Percentiles rank a stretch among this genome's conserved stretches.
Evolutionary conservation across 2,329 filamentous ascomycete species (phyloP).

Genomic region (Septoria linicola): DNA sequence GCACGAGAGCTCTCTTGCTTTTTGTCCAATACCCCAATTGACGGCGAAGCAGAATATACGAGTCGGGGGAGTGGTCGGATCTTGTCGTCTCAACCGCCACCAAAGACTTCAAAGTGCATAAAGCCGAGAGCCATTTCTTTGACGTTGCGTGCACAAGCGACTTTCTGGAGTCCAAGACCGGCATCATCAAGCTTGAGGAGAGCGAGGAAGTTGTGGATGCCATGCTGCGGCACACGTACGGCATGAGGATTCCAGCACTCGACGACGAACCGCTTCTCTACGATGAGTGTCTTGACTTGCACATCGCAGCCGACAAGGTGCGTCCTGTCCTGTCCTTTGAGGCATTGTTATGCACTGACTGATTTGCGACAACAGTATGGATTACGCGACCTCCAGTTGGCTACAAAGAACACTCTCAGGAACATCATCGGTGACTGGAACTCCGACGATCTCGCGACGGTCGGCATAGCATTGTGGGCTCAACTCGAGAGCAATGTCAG

Average conservation of each 20-base stretch:
- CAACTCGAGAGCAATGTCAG: too few relatives aligned
- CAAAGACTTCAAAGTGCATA: slow-evolving; percentile 2
- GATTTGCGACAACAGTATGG: background rate
- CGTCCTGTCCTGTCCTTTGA: too few relatives aligned
- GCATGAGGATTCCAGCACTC: background rate
- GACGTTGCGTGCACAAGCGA: background rate
- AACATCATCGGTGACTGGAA: too few relatives aligned
- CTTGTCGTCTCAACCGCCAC: background rate
- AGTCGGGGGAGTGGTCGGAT: slow-evolving; percentile 5
- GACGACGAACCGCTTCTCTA: background rate
- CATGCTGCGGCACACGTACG: background rate
- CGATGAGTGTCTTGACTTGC: background rate
- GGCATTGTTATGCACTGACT: background rate
- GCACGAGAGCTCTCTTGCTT: too few relatives aligned
- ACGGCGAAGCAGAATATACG: slow-evolving; percentile 1
- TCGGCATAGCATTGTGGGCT: too few relatives aligned
- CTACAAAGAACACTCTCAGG: too few relatives aligned
- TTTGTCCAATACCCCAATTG: too few relatives aligned
- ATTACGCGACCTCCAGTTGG: background rate
- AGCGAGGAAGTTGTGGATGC: background rate
- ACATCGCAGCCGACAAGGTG: slow-evolving; percentile 2
- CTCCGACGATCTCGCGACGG: too few relatives aligned
- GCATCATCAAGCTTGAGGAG: background rate
- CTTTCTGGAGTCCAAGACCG: background rate
- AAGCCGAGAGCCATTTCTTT: background rate